Base-by-base conservation (phyloP, 768 basidiomycete species). In the Mycena sanguinolenta region DNA sequence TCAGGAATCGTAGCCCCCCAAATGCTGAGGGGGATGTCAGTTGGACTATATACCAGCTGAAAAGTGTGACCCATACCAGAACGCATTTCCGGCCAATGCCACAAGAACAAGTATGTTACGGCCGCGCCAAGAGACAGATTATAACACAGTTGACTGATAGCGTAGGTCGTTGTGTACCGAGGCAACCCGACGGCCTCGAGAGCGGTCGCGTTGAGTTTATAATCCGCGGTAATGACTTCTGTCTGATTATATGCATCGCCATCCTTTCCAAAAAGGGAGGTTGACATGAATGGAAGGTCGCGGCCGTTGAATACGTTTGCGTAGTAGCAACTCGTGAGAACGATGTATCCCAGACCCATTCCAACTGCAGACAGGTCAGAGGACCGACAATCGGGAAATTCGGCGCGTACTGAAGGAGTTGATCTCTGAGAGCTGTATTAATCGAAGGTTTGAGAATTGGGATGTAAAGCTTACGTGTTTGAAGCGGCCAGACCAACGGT, bases 401-500 rank as follows among this genome's bases (percentile, higher is more conserved):
- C 25, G 17, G 50, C 21, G 4, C 44, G 7, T 70, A 86, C 85
- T 74, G 77, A 78, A 86, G 12, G 84, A 82, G 75, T 84, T 84
- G 38, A 86, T 70, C 77, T 85, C 83, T 83, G 73, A 23, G 21
- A n/a, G 50, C 4, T 17, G 14, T 25, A 39, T 53, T 5, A 60
- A 58, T 61, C 6, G n/a, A 55, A 39, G 21, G n/a, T 23, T 44
- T 13, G 3, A 21, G 13, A 21, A 12, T 27, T 2, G 21, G 27
- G 61, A 28, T 58, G 54, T 62, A 64, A 28, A 8, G 81, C 84
- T 38, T 74, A 85, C 85, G 88, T 0, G 88, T 88, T 70, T 86
- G 84, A 58, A 88, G 81, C 8, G 88, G 88, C 87, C 88, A 89
- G 12, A 86, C 84, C 8, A 89, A 78, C 0, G 88, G 88, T 54